These are phyloP conservation scores for Suillus weaverae DNA, from an alignment of 768 basidiomycete genomes.

Conservation along the genomic window DNA sequence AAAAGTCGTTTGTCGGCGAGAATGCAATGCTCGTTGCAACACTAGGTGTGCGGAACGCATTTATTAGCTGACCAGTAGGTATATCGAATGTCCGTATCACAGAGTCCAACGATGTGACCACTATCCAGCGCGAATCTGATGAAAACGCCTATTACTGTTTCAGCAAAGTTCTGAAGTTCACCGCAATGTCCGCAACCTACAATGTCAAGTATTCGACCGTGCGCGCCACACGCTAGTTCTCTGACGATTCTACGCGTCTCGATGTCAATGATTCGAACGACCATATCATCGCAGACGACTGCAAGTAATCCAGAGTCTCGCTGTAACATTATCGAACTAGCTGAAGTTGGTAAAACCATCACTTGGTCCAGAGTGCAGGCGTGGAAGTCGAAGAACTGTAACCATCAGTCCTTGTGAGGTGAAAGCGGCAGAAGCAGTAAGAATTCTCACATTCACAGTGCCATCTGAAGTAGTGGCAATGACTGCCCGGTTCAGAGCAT, in stretches of 20 bases:
- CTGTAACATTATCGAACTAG: slow-evolving; percentile 73
- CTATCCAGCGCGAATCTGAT: slow-evolving; percentile 91
- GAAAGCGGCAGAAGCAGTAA: background rate
- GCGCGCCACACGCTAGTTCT: slow-evolving; percentile 76
- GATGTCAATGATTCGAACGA: slow-evolving; percentile 84
- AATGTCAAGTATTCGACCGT: slow-evolving; percentile 84
- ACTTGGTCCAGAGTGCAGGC: slow-evolving; percentile 72
- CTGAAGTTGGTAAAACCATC: slow-evolving; percentile 64
- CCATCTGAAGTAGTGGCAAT: slow-evolving; percentile 89
- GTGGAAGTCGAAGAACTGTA: slow-evolving; percentile 96
- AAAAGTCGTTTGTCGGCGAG: slow-evolving; percentile 93
- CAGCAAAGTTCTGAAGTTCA: slow-evolving; percentile 6
- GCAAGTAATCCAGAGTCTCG: slow-evolving; percentile 85
- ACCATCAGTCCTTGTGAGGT: slow-evolving; percentile 2
- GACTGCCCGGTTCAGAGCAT: slow-evolving; percentile 78
- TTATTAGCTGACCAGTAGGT: slow-evolving; percentile 89
- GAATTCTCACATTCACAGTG: slow-evolving; percentile 71
- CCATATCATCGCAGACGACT: slow-evolving; percentile 80
- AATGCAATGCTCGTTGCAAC: slow-evolving; percentile 90
- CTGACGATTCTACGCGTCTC: slow-evolving; percentile 88
- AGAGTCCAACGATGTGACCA: slow-evolving; percentile 86
- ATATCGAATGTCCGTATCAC: slow-evolving; percentile 94
- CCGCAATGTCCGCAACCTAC: slow-evolving; percentile 44
- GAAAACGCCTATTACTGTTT: slow-evolving; percentile 74
- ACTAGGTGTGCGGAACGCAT: slow-evolving; percentile 85